phyloP scores from a whole-genome alignment of 169 alveolate species.

The Plasmodium blacklocki region DNA sequence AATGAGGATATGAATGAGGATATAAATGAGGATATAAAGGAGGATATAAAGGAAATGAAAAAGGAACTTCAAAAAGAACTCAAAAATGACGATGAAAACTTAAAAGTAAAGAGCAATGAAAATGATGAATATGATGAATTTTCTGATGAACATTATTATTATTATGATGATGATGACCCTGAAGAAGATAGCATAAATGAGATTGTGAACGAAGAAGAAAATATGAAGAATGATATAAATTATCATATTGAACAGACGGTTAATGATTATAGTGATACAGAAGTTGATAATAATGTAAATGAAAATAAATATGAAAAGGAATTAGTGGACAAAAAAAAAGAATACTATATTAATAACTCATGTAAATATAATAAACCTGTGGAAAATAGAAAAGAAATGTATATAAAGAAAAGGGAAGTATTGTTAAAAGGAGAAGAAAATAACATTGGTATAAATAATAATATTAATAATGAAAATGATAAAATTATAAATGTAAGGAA shows the following conservation, averaged over 20 bases:
- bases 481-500: background rate
- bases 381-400: too few relatives aligned
- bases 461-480: background rate
- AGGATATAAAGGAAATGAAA: background rate
- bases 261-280: too few relatives aligned
- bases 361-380: too few relatives aligned
- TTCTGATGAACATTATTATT: too few relatives aligned
- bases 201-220: background rate
- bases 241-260: constrained; percentile 2
- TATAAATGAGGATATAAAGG: background rate
- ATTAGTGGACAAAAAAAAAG: background rate
- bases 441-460: background rate
- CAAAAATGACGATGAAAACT: constrained; percentile 6
- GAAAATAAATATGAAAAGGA: background rate
- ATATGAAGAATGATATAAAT: background rate
- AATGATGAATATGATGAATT: constrained; percentile 3
- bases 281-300: background rate
- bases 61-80: background rate
- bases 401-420: background rate
- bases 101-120: background rate
- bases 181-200: background rate
- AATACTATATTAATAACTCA: too few relatives aligned
- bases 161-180: background rate
- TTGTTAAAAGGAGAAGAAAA: background rate
- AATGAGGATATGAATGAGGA: background rate